Base-by-base conservation (phyloP, 805 yeast genomes). In the Metschnikowia baotianmanensis region DNA sequence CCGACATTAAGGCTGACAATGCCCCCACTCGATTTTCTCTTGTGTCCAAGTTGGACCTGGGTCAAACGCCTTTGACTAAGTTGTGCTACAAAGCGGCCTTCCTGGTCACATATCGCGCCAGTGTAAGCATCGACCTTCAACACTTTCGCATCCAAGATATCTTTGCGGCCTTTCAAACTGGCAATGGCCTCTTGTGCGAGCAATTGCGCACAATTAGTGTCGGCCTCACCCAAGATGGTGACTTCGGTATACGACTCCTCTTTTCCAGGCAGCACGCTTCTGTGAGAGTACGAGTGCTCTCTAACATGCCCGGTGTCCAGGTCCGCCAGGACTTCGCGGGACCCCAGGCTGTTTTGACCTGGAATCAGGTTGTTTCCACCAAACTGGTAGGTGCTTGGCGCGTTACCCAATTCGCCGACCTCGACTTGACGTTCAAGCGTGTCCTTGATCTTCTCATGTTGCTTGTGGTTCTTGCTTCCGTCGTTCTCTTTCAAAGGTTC, bases 41-140 rank as follows among this genome's bases (percentile, higher is more conserved):
- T 27, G 27, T 17, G 17, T 10, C 32, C 34, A 3, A 20, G n/a
- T 1, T 44, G 41, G 6, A 16, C 19, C n/a, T 45, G 46, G 10
- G 51, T 43, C 40, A 46, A 44, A 19, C 39, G 46, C 18, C 52
- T 40, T 27, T 46, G 50, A 17, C 49, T 43, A 24, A 46, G 46
- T 18, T 46, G 50, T 2, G 43, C 48, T 29, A 46, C 27, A n/a
- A 46, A 43, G 18, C 34, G 46, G 30, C 61, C 64, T 15, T 49
- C 48, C 36, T 61, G 65, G 42, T 63, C 62, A 19, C 56, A 47
- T 13, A 63, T 58, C 12, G 48, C 41, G 7, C 70, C 70, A 16
- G 62, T 51, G 15, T 32, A 31, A 12, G 63, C 64, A 43, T 65
- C 62, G 17, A 65, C 59, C 36, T 40, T 55, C 35, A 64, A 47